phyloP scores from a whole-genome alignment of 2,329 filamentous ascomycete genomes.

The Apiospora saccharicola region DNA sequence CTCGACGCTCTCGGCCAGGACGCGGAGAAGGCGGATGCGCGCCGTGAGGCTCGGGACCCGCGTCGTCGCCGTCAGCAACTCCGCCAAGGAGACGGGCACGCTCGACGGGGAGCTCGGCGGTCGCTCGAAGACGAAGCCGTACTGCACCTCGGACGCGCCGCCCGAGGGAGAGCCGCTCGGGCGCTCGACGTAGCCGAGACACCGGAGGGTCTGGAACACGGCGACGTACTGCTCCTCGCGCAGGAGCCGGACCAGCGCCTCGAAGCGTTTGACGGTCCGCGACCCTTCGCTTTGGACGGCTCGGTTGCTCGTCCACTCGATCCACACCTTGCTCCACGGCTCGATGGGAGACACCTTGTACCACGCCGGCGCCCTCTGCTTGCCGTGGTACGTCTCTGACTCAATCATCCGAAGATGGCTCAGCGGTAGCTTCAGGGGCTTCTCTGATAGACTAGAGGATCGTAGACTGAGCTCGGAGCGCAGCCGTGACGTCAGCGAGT shows the following conservation, averaged over 20 bases:
- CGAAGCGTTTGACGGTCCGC: background rate
- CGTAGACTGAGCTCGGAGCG: too few species aligned
- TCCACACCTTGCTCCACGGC: conserved; percentile 25
- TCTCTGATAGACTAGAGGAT: too few species aligned
- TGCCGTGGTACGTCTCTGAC: conserved; percentile 12
- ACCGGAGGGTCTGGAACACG: conserved; percentile 26
- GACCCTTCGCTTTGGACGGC: background rate
- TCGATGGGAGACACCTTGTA: too few species aligned
- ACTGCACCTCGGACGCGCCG: background rate
- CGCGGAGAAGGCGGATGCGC: conserved; percentile 24
- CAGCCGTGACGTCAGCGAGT: too few species aligned
- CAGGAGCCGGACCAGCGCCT: conserved; percentile 24
- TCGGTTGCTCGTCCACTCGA: background rate
- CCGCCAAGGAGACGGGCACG: background rate
- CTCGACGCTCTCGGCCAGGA: conserved; percentile 27
- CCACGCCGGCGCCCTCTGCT: too few species aligned
- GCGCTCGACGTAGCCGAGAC: conserved; percentile 28
- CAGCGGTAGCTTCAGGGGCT: too few species aligned
- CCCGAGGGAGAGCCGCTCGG: background rate
- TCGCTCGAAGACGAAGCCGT: conserved; percentile 27
- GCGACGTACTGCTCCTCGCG: conserved; percentile 19
- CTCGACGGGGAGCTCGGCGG: too few species aligned
- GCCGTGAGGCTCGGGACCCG: background rate
- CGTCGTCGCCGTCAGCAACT: background rate
- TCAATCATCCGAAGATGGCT: conserved; percentile 13